Evolutionary conservation across 106 monocot species (phyloP), one percentile per base, ranked within the genome.

Genomic region (Hemerocallis citrina): DNA sequence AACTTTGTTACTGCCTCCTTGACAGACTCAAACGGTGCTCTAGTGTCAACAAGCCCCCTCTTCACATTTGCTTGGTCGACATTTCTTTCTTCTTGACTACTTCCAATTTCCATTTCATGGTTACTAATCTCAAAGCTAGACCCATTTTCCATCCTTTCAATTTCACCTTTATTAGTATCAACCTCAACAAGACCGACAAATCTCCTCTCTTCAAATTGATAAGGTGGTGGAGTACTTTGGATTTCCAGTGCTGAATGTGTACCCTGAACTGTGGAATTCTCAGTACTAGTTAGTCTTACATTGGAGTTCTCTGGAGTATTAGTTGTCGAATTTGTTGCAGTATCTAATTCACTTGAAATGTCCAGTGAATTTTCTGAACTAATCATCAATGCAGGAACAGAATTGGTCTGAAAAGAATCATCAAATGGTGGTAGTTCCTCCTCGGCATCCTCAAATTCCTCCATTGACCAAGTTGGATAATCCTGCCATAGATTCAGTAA

Each of bases 21-120:
- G 21, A 84, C 84, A 39, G 84, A 84, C 58, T 84, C 84, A 75
- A 84, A 84, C 34, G 84, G 79, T 29, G 79, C 71, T 47, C 79
- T 68, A 49, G 84, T 84, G 59, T 84, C 84, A 49, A 84, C 68
- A 55, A 72, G 36, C 19, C 79, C 74, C 65, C 64, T 75, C 50
- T 61, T 55, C 21, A 34, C 42, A 30, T 31, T 57, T 38, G 27
- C 42, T 50, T 25, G 45, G 24, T 67, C 74, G 24, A 11, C 33
- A 29, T 65, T n/a, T 34, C 51, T 35, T 44, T 68, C 21, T 25
- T 13, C 55, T 55, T 29, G n/a, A 45, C n/a, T 31, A 52, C 8
- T 77, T 29, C 40, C 23, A 22, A 23, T 21, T 22, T 73, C 59
- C 34, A 30, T 20, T 48, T 62, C 27, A 16, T 62, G 25, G 14